A percentile compares a stretch with the other conserved stretches of the same genome.
Conservation (phyloP, 805 yeast species). For the Saturnispora gosingensis region DNA sequence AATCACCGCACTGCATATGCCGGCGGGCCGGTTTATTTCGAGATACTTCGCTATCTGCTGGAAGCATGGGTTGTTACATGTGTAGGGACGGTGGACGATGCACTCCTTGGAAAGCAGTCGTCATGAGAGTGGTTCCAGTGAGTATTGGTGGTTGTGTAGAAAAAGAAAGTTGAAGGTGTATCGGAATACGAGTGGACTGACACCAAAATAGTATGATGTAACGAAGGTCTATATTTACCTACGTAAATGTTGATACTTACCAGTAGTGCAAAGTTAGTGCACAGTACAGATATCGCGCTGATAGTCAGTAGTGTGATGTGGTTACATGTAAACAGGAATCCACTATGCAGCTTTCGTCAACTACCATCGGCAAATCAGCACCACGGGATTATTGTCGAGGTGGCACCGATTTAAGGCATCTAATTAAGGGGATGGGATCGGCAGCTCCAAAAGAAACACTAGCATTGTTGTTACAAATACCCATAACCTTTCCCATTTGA, state of each 20-base stretch:
- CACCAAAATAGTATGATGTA: neutral
- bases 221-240: neutral
- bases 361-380: neutral
- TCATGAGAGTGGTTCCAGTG: neutral
- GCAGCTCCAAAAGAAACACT: neutral
- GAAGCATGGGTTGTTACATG: neutral
- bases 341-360: neutral
- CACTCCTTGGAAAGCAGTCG: neutral
- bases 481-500: neutral
- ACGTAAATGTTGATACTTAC: neutral
- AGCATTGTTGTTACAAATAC: neutral
- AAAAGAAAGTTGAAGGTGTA: neutral
- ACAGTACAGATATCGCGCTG: neutral
- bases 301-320: neutral
- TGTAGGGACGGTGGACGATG: neutral
- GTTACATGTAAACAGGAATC: neutral
- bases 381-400: neutral
- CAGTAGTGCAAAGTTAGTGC: neutral
- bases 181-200: neutral
- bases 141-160: neutral
- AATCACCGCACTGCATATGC: neutral
- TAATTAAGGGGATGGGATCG: neutral
- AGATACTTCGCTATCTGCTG: neutral
- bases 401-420: neutral
- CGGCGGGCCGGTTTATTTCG: neutral